These are phyloP conservation scores for Aspergillus puulaauensis DNA, from an alignment of 2,329 filamentous ascomycete species.

Conservation along the genomic window DNA sequence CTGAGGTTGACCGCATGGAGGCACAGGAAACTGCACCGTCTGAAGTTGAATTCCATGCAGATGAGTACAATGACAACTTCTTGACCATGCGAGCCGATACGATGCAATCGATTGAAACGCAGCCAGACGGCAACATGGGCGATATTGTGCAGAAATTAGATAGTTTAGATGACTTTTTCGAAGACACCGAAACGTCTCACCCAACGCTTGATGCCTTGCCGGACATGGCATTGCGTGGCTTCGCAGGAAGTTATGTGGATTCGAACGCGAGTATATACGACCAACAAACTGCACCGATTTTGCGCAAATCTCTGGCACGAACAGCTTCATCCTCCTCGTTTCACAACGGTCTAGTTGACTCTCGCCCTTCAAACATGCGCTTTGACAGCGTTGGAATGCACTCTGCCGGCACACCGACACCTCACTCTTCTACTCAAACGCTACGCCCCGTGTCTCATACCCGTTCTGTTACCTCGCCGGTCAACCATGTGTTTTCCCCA, in stretches of 20 bases:
- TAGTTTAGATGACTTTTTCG: conserved; percentile 79
- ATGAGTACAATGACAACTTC: conserved; percentile 77
- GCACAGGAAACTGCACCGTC: conserved; percentile 67
- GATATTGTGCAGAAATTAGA: conserved; percentile 80
- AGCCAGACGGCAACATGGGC: conserved; percentile 65
- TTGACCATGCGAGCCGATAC: conserved; percentile 82
- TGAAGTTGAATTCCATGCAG: conserved; percentile 88
- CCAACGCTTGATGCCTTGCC: conserved; percentile 49
- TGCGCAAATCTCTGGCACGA: conserved; percentile 74
- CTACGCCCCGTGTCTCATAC: conserved; percentile 70
- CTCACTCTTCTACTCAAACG: conserved; percentile 32
- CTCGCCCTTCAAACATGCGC: conserved; percentile 57
- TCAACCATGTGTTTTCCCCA: conserved; percentile 49
- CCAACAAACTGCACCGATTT: conserved; percentile 85
- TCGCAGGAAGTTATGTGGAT: conserved; percentile 65
- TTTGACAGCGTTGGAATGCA: conserved; percentile 48
- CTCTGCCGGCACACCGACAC: conserved; percentile 48
- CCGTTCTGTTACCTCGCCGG: conserved; percentile 81
- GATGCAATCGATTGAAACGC: conserved; percentile 81
- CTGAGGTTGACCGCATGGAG: conserved; percentile 62
- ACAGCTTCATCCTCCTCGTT: conserved; percentile 74
- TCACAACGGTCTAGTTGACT: conserved; percentile 83
- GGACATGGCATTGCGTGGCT: conserved; percentile 43
- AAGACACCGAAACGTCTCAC: conserved; percentile 63
- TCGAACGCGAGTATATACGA: conserved; percentile 83